A percentile compares a stretch with the other conserved stretches of the same genome.
Conservation (phyloP, 306 rosid genomes). For the Quercus glauca region DNA sequence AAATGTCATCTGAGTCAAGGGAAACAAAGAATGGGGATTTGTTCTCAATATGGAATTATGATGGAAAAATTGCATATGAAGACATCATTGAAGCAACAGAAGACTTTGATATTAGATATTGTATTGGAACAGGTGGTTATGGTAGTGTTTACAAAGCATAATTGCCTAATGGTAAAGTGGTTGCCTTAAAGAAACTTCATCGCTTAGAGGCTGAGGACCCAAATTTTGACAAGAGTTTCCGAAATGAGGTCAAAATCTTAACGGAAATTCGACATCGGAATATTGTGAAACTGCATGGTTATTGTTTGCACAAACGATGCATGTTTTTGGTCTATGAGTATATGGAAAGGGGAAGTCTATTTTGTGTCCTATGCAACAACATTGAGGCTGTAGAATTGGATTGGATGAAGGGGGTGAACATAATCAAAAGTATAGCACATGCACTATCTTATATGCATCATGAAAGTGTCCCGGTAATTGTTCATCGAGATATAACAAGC, state of each 20-base stretch:
- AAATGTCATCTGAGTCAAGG: neutral
- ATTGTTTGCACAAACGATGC: conserved; percentile 14
- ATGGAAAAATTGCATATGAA: neutral
- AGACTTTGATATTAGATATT: neutral
- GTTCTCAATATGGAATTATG: neutral
- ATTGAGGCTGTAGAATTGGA: conserved; percentile 9
- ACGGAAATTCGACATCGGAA: neutral
- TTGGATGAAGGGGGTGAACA: conserved; percentile 9
- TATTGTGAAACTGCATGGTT: conserved; percentile 19
- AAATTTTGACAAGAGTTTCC: neutral
- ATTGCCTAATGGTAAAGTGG: neutral
- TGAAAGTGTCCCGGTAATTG: neutral
- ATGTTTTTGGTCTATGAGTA: conserved; percentile 27
- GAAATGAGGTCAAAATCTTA: conserved; percentile 12
- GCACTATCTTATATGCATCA: conserved; percentile 24
- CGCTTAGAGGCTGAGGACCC: neutral
- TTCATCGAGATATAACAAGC: conserved; percentile 15
- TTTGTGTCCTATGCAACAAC: neutral
- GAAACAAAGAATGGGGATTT: neutral
- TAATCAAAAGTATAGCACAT: conserved; percentile 3
- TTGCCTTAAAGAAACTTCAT: conserved; percentile 27
- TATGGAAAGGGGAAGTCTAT: conserved; percentile 24
- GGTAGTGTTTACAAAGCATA: conserved; percentile 11
- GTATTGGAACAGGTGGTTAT: conserved; percentile 15
- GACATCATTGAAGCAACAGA: neutral